Conservation (phyloP, 331 rosid genomes). For the Malus hybrid region DNA sequence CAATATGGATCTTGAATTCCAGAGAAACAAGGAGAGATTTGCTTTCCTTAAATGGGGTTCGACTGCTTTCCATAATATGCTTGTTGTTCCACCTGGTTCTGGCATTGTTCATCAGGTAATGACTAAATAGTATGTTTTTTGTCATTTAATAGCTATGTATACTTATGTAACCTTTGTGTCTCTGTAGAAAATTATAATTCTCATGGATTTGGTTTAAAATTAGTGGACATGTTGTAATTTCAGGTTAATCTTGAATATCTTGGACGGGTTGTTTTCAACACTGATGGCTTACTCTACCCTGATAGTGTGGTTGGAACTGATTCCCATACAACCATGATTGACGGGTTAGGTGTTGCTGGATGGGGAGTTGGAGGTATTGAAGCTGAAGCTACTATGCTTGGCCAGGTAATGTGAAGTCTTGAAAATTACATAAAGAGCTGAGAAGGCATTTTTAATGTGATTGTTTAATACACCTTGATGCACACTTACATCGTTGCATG, state of each 20-base stretch:
- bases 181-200: neutral
- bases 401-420: slow-evolving; percentile 52
- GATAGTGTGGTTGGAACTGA: slow-evolving; percentile 96
- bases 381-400: slow-evolving; percentile 92
- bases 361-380: slow-evolving; percentile 98
- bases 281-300: slow-evolving; percentile 72
- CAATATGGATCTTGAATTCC: slow-evolving; percentile 88
- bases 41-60: slow-evolving; percentile 97
- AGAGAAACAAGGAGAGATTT: slow-evolving; percentile 86
- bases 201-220: neutral
- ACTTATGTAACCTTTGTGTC: neutral
- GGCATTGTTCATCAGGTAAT: slow-evolving; percentile 89
- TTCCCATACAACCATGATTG: slow-evolving; percentile 94
- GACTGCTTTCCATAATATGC: slow-evolving; percentile 81
- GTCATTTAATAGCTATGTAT: neutral
- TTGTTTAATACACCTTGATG: neutral
- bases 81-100: slow-evolving; percentile 94
- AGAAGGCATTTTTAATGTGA: neutral
- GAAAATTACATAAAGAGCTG: neutral
- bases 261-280: slow-evolving; percentile 85
- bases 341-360: slow-evolving; percentile 91
- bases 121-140: neutral
- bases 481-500: neutral
- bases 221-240: slow-evolving; percentile 19
- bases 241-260: slow-evolving; percentile 97